Base-by-base conservation (phyloP, 768 basidiomycete species). In the Suillus sp. region DNA sequence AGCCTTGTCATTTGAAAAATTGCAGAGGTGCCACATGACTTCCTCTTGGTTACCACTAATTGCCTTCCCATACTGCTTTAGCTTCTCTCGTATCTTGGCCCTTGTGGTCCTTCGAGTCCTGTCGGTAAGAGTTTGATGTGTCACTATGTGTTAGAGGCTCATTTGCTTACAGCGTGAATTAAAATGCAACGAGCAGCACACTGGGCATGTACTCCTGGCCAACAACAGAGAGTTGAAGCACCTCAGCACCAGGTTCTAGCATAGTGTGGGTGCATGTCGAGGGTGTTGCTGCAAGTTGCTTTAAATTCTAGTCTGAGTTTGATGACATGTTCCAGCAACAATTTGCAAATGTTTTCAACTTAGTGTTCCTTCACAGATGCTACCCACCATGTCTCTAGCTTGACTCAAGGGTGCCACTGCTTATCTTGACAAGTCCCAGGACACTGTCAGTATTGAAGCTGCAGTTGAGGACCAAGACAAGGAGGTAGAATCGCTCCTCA, bases 1-100 rank as follows among this genome's bases (percentile, higher is more conserved):
- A 13, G 58, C 56, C 25, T 30, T n/a, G 35, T 71, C 62, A 18
- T 53, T 8, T 35, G 67, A 65, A 16, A 67, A 71, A 2, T 37
- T 55, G 14, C 35, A 55, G 10, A 70, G 65, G 13, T 53, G 16
- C 20, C 62, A 25, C 18, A 66, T 38, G 10, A 70, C 32, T 18
- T 57, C 56, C 6, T 56, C 25, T 22, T 47, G 64, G 37, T 62
- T 67, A 13, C 69, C 66, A 16, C 55, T 47, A 14, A 61, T 47
- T 7, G 64, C 43, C 18, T 61, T 55, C 25, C 58, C 38, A 27
- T 68, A 67, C n/a, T 48, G 37, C 4, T 25, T 22, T 18, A 62
- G 61, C 14, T 53, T 27, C n/a, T 22, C 32, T 32, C 37, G 1
- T 20, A 32, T n/a, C n/a, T 61, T 13, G 6, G 32, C 48, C 35